phyloP scores from a whole-genome alignment of 1,284 basidiomycete genomes.

The Sanguinoderma infundibulare region DNA sequence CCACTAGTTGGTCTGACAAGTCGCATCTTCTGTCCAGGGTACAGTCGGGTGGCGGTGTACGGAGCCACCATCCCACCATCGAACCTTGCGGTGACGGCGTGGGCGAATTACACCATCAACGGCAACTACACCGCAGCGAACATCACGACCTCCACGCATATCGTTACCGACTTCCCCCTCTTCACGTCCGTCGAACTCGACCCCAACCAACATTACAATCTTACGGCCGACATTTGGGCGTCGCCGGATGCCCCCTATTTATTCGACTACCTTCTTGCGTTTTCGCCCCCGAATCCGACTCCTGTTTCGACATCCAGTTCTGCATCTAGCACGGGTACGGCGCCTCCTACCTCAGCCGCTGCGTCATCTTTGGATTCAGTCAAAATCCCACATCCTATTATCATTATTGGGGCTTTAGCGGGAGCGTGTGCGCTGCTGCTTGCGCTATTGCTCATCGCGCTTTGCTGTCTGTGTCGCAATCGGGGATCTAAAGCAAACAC shows the following conservation, averaged over 20 bases:
- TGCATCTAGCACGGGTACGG: not conserved
- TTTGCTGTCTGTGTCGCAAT: not conserved
- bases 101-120: conserved; percentile 7
- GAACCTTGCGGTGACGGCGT: not conserved
- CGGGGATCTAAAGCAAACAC: not conserved
- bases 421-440: not conserved
- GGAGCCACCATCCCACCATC: not conserved
- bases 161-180: conserved; percentile 9
- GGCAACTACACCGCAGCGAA: not conserved
- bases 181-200: conserved; percentile 5
- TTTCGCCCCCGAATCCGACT: not conserved
- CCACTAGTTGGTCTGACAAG: not conserved
- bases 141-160: not conserved
- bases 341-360: not conserved
- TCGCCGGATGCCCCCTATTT: conserved; percentile 2
- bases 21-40: not conserved
- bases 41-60: conserved; percentile 2
- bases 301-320: not conserved
- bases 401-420: not conserved
- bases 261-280: conserved; percentile 6
- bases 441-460: not conserved
- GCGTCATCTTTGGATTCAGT: not conserved
- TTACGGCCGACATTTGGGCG: conserved; percentile 1
- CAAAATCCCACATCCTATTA: not conserved
- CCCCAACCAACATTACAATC: not conserved